phyloP scores from a whole-genome alignment of 805 yeast genomes.

The Starmerella potacharoeniae region DNA sequence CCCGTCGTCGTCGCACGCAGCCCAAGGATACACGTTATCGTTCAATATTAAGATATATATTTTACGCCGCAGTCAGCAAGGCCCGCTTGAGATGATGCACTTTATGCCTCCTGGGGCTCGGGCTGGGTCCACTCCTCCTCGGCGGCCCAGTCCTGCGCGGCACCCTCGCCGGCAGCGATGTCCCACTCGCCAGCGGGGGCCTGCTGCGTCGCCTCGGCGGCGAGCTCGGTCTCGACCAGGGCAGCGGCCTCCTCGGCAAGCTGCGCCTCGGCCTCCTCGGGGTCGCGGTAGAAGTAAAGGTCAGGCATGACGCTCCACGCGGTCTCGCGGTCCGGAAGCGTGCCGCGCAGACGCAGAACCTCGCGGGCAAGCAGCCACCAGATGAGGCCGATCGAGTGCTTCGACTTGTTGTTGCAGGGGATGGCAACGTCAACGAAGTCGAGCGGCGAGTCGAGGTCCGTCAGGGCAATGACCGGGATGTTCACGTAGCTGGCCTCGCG shows the following conservation, averaged over 20 bases:
- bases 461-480: constrained; percentile 99
- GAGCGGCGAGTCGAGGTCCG: constrained; percentile 97
- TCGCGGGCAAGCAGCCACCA: constrained; percentile 99
- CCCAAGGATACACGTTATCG: constrained; percentile 2
- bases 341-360: constrained; percentile 97
- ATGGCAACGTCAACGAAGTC: constrained; percentile 99
- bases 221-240: constrained; percentile 59
- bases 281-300: constrained; percentile 99
- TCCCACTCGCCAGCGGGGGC: constrained; percentile 35
- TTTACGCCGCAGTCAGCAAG: constrained; percentile 8
- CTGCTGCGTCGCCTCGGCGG: constrained; percentile 26
- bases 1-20: not conserved
- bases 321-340: constrained; percentile 89
- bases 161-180: constrained; percentile 33
- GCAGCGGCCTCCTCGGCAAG: constrained; percentile 53
- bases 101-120: constrained; percentile 18
- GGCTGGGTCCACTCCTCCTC: constrained; percentile 29
- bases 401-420: constrained; percentile 99
- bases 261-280: constrained; percentile 91
- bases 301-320: constrained; percentile 99
- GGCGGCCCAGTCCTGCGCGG: constrained; percentile 39
- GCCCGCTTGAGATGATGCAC: constrained; percentile 8
- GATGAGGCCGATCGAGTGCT: constrained; percentile 98
- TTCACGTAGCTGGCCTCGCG: constrained; percentile 99
- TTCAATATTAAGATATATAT: constrained; percentile 6